These are phyloP conservation scores for Nymphaea thermarum DNA, from an alignment of 164 flowering plant species.

Conservation along the genomic window DNA sequence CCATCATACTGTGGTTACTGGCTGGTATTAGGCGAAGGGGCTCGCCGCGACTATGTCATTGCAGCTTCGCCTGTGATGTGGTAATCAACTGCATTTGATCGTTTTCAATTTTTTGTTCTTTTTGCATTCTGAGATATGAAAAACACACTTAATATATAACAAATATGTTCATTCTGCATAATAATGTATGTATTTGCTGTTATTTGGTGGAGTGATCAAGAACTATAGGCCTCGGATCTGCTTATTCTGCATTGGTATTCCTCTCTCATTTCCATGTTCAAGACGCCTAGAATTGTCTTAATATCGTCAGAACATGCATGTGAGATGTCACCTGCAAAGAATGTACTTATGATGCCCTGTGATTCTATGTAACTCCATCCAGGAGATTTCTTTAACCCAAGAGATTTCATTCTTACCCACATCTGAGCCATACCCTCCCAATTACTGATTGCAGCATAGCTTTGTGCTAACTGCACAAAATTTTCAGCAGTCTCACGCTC, in stretches of 20 bases:
- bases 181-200: too few relatives aligned
- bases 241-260: background rate
- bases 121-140: too few relatives aligned
- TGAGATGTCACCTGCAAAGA: background rate
- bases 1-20: too few relatives aligned
- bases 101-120: too few relatives aligned
- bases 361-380: background rate
- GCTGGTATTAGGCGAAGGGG: too few relatives aligned
- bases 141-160: too few relatives aligned
- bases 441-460: constrained; percentile 2
- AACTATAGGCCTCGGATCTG: background rate
- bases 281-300: background rate
- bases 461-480: constrained; percentile 67
- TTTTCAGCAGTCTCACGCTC: constrained; percentile 45
- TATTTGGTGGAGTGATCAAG: too few relatives aligned
- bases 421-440: background rate
- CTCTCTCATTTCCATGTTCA: background rate
- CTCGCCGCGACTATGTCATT: too few relatives aligned
- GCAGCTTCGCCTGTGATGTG: too few relatives aligned
- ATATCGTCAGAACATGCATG: background rate
- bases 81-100: too few relatives aligned
- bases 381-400: background rate
- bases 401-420: background rate
- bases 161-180: too few relatives aligned
- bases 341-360: background rate